Conservation (phyloP, 2,329 filamentous ascomycete species). For the Westerdykella aurantiaca region DNA sequence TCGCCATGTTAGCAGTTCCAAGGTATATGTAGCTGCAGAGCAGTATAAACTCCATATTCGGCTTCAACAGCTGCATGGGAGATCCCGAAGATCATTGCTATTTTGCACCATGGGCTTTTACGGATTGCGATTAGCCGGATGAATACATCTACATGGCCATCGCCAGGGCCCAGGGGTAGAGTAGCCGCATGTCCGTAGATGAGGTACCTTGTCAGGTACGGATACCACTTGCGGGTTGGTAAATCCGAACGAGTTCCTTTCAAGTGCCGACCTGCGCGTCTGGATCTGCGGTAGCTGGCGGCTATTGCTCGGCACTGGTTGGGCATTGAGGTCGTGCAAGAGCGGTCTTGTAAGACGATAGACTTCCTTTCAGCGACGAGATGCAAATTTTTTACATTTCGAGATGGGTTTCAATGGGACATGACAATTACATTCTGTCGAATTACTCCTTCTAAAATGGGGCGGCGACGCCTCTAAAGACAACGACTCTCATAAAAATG, state of each 20-base stretch:
- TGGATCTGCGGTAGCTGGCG: no score
- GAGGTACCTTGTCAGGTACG: neutral
- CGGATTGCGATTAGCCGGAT: constrained; percentile 3
- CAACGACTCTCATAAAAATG: neutral
- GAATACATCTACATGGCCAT: neutral
- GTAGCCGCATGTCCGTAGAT: neutral
- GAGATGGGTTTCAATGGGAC: no score
- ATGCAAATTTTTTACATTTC: no score
- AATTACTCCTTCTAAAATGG: neutral
- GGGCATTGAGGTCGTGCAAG: no score
- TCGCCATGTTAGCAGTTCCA: no score
- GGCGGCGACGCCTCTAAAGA: neutral
- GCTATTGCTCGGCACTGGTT: no score
- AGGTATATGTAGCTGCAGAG: no score
- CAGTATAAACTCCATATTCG: neutral
- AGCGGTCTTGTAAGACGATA: no score
- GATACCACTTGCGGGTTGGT: neutral
- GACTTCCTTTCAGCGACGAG: no score
- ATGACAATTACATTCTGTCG: neutral
- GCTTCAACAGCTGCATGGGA: neutral
- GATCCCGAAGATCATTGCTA: neutral
- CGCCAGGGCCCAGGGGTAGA: neutral
- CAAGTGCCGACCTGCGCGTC: neutral
- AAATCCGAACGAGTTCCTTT: neutral
- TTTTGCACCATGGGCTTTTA: neutral